Evolutionary conservation across 1,284 basidiomycete species (phyloP), one percentile per base, ranked within the genome.

Genomic region (Ustilago lituana): DNA sequence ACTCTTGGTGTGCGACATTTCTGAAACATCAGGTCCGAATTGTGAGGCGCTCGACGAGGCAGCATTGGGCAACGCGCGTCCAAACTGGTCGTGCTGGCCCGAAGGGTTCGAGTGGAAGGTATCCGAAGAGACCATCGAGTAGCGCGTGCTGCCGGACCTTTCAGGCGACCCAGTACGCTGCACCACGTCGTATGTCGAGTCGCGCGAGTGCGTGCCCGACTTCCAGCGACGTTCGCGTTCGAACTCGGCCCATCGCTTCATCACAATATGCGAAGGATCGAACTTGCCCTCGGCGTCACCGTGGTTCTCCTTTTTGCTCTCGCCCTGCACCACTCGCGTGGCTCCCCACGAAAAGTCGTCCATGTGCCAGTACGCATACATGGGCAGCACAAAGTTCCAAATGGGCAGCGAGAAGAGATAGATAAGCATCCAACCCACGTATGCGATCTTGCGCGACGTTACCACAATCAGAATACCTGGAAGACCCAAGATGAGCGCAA

Each of bases 181-280:
- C 59, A 68, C 61, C 2, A 68, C 68, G 50, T 92, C 90, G 77
- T 88, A 88, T 68, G 80, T 79, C 31, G 92, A 93, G 80, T 96
- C 94, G 65, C 90, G 87, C 15, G 91, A 92, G 70, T 89, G 88
- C 9, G 87, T 88, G 15, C 93, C 93, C 75, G 84, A 90, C 87
- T 90, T 93, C 91, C 92, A 97, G 67, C 94, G 87, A 70, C 95
- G 86, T 77, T 98, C 96, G 50, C 95, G 87, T 85, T 98, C 96
- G 83, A 96, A 98, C 84, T 98, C 96, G 45, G 89, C 92, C 95
- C 95, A 98, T 45, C 93, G 88, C 86, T 98, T 98, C 96, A 98
- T 98, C 35, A 95, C 90, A 78, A 98, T 98, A 84, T 95, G 88
- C 47, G 89, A 88, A 32, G 94, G 94, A 84, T 98, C 95, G 78